These are phyloP conservation scores for Styphnolobium japonicum DNA, from an alignment of 306 rosid species.

Conservation along the genomic window DNA sequence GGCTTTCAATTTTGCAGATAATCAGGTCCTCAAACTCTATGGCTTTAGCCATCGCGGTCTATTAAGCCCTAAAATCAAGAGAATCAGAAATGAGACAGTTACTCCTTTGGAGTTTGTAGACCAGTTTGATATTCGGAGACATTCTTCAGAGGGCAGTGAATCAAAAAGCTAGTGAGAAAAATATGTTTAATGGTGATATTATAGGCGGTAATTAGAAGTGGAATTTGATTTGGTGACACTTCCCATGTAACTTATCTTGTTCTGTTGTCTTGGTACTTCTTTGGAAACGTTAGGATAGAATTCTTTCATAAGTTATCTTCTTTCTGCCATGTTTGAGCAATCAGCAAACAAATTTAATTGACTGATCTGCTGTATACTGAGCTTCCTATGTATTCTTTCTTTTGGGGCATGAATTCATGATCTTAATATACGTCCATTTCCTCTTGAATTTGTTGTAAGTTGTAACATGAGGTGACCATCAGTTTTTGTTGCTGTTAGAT, in stretches of 20 bases:
- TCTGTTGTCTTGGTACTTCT: conserved; percentile 33
- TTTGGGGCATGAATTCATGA: conserved; percentile 21
- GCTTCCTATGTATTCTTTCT: conserved; percentile 19
- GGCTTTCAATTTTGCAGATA: conserved; percentile 95
- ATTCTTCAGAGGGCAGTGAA: conserved; percentile 31
- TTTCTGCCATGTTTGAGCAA: conserved; percentile 36
- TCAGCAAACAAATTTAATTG: conserved; percentile 41
- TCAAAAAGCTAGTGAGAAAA: conserved; percentile 48
- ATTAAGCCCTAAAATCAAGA: conserved; percentile 89
- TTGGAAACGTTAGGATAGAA: conserved; percentile 47
- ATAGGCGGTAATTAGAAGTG: conserved; percentile 47
- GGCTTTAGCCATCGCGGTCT: conserved; percentile 92
- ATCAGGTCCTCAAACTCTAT: conserved; percentile 85
- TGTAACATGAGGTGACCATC: not conserved
- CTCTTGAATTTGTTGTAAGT: conserved; percentile 8
- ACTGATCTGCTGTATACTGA: conserved; percentile 40
- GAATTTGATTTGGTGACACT: conserved; percentile 40
- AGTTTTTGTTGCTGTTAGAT: not conserved
- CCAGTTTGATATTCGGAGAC: conserved; percentile 76
- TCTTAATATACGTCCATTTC: conserved; percentile 4
- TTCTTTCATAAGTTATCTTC: conserved; percentile 53
- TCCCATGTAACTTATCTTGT: conserved; percentile 38
- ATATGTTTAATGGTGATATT: conserved; percentile 32
- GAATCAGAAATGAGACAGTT: conserved; percentile 85
- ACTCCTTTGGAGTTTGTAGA: conserved; percentile 77